phyloP scores from a whole-genome alignment of 2,329 filamentous ascomycete species.

The Colletotrichum australisinense region DNA sequence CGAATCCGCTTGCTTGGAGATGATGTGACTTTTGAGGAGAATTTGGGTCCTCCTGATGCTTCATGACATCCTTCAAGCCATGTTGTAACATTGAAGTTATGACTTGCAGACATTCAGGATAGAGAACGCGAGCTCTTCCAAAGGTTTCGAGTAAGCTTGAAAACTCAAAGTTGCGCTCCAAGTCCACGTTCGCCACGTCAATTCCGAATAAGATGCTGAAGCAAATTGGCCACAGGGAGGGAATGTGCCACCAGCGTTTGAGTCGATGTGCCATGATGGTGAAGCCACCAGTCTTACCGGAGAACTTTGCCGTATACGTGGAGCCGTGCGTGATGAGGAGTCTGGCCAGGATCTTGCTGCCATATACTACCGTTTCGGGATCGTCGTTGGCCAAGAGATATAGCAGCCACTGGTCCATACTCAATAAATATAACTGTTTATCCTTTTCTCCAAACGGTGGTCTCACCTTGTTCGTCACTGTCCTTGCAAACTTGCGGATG shows the following conservation, averaged over 20 bases:
- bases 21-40: slow-evolving; percentile 53
- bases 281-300: slow-evolving; percentile 86
- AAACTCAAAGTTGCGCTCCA: slow-evolving; percentile 79
- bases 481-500: slow-evolving; percentile 89
- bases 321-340: slow-evolving; percentile 86
- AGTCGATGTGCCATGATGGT: slow-evolving; percentile 84
- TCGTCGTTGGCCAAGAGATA: slow-evolving; percentile 92
- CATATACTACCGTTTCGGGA: slow-evolving; percentile 82
- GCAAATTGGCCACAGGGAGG: slow-evolving; percentile 86
- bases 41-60: slow-evolving; percentile 69
- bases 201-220: slow-evolving; percentile 89
- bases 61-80: slow-evolving; percentile 78
- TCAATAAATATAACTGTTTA: slow-evolving; percentile 37
- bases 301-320: slow-evolving; percentile 86
- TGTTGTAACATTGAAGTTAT: slow-evolving; percentile 90
- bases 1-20: slow-evolving; percentile 37
- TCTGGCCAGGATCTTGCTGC: slow-evolving; percentile 84
- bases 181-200: slow-evolving; percentile 80
- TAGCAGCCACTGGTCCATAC: slow-evolving; percentile 78
- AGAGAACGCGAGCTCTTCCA: slow-evolving; percentile 73
- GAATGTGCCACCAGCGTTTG: slow-evolving; percentile 88
- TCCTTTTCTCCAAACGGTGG: slow-evolving; percentile 34
- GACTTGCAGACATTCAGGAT: slow-evolving; percentile 82
- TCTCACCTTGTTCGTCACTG: slow-evolving; percentile 91
- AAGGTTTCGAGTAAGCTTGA: slow-evolving; percentile 82